These are phyloP conservation scores for Trypanosoma avium DNA, from an alignment of 208 protist genomes.

Conservation along the genomic window DNA sequence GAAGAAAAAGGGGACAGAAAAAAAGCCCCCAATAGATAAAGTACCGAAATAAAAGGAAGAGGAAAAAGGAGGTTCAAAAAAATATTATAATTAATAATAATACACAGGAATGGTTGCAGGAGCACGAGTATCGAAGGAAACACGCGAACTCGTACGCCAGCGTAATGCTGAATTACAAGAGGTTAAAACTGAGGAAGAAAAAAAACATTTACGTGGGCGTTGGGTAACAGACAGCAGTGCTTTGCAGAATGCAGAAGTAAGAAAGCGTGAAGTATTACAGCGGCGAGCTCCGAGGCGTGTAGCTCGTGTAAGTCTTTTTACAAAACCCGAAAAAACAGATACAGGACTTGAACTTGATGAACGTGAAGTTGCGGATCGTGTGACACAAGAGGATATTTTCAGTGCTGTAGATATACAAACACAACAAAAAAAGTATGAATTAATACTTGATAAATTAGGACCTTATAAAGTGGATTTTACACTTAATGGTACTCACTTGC, in stretches of 20 bases:
- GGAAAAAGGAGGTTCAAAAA: conserved; percentile 15
- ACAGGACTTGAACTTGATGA: conserved; percentile 79
- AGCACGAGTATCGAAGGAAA: conserved; percentile 50
- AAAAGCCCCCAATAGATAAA: conserved; percentile 8
- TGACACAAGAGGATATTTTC: conserved; percentile 92
- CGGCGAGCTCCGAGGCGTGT: conserved; percentile 68
- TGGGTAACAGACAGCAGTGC: conserved; percentile 79
- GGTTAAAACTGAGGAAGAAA: conserved; percentile 40
- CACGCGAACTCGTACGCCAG: conserved; percentile 46
- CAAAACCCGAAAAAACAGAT: conserved; percentile 58
- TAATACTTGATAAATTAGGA: conserved; percentile 92
- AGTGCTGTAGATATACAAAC: conserved; percentile 92
- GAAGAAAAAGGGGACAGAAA: conserved; percentile 17
- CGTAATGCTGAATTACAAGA: conserved; percentile 56
- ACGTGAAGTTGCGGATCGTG: conserved; percentile 91
- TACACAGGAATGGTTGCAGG: conserved; percentile 19
- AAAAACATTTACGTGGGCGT: conserved; percentile 63
- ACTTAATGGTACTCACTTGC: conserved; percentile 91
- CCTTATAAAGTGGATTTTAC: conserved; percentile 96
- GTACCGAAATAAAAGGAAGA: conserved; percentile 3
- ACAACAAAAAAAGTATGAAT: conserved; percentile 91
- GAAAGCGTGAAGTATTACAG: conserved; percentile 49
- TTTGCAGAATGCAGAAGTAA: conserved; percentile 54
- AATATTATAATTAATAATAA: conserved; percentile 7
- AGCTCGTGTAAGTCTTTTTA: conserved; percentile 68